Percentiles rank a stretch among this genome's conserved stretches.
Conservation (phyloP, 179 eudicot genomes). For the Sideroxylon spinosum region DNA sequence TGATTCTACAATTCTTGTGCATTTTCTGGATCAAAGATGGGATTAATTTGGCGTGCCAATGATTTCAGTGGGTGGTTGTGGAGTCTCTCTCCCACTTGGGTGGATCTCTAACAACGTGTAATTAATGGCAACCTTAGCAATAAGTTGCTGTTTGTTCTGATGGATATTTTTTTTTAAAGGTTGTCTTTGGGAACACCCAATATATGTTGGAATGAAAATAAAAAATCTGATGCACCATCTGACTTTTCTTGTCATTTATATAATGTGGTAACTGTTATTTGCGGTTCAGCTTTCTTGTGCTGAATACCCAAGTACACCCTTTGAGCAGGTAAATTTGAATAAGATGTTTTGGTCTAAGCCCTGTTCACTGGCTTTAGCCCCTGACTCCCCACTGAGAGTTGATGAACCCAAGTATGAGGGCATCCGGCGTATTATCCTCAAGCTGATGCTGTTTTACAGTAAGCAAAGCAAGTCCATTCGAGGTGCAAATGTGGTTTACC, state of each 20-base stretch:
- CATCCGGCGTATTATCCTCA: conserved; percentile 50
- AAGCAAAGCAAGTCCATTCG: conserved; percentile 85
- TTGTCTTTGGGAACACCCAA: background rate
- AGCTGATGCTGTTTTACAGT: conserved; percentile 77
- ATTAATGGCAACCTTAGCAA: background rate
- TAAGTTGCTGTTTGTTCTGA: background rate
- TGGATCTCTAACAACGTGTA: too few species aligned
- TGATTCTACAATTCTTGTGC: too few species aligned
- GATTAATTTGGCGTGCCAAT: too few species aligned
- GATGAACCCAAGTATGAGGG: conserved; percentile 85
- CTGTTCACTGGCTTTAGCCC: conserved; percentile 72
- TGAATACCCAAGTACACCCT: conserved; percentile 13
- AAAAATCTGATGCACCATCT: background rate
- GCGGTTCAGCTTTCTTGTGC: conserved; percentile 8
- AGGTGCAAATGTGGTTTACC: conserved; percentile 80
- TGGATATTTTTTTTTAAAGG: background rate
- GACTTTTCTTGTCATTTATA: conserved; percentile 3
- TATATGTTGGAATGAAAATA: background rate
- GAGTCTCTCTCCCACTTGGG: too few species aligned
- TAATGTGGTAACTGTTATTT: background rate
- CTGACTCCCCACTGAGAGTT: conserved; percentile 71
- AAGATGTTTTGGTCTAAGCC: conserved; percentile 92
- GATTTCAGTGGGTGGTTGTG: too few species aligned
- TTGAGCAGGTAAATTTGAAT: conserved; percentile 62
- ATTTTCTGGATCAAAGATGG: too few species aligned